These are phyloP conservation scores for Clavariopsis aquatica DNA, from an alignment of 495 filamentous ascomycete species.

Conservation along the genomic window DNA sequence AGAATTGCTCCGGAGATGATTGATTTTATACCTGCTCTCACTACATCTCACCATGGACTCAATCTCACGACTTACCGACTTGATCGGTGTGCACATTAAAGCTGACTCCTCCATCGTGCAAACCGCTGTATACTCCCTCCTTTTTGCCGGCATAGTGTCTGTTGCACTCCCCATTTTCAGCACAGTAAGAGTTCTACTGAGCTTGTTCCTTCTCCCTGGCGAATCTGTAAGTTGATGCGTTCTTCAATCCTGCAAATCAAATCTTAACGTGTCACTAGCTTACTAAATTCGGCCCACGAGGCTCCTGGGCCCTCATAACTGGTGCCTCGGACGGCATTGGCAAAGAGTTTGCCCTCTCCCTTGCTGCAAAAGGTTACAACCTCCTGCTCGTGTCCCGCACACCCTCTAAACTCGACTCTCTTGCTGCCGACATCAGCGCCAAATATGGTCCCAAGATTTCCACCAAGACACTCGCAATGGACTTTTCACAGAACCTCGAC, in stretches of 20 bases:
- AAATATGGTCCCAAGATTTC: slow-evolving; percentile 61
- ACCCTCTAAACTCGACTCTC: slow-evolving; percentile 75
- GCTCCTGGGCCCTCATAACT: slow-evolving; percentile 92
- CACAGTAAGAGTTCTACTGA: slow-evolving; percentile 66
- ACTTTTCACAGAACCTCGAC: slow-evolving; percentile 77
- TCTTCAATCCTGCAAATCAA: background rate
- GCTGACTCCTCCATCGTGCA: slow-evolving; percentile 26
- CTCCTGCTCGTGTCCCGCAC: slow-evolving; percentile 92
- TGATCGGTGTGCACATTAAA: slow-evolving; percentile 30
- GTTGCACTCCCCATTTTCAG: slow-evolving; percentile 55
- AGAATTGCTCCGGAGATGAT: background rate
- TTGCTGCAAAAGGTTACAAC: slow-evolving; percentile 91
- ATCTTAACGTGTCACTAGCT: slow-evolving; percentile 57
- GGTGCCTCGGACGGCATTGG: slow-evolving; percentile 96
- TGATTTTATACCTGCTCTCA: background rate
- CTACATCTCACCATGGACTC: slow-evolving; percentile 6
- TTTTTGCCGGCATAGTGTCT: slow-evolving; percentile 62
- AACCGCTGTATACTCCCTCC: slow-evolving; percentile 10
- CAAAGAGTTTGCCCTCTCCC: slow-evolving; percentile 90
- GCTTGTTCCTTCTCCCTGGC: slow-evolving; percentile 75
- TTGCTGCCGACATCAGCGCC: slow-evolving; percentile 72
- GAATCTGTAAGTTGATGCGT: slow-evolving; percentile 52
- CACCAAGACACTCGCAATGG: slow-evolving; percentile 81
- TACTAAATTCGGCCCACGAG: slow-evolving; percentile 83
- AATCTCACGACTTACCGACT: slow-evolving; percentile 5